Conservation (phyloP, 176 grass and related monocot genomes). For the Oryza punctata region DNA sequence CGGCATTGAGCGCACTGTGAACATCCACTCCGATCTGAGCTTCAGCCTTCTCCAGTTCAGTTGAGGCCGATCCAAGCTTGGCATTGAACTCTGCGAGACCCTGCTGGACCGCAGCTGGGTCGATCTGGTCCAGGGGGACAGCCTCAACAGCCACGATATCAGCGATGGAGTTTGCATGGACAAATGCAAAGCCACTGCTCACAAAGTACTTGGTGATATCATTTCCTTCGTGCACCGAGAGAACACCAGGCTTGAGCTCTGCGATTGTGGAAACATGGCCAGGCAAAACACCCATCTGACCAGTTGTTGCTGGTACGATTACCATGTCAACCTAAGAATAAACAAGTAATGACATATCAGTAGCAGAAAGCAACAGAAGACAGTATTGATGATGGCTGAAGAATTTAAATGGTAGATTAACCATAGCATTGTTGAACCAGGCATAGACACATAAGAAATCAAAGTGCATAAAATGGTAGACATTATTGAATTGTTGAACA, state of each 20-base stretch:
- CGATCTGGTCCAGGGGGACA: slow-evolving; percentile 76
- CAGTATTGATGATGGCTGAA: background rate
- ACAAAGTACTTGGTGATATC: slow-evolving; percentile 91
- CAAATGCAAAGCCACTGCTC: slow-evolving; percentile 96
- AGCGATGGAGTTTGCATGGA: slow-evolving; percentile 95
- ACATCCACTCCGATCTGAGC: slow-evolving; percentile 96
- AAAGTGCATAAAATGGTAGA: background rate
- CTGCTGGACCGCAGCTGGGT: slow-evolving; percentile 73
- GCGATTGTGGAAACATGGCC: slow-evolving; percentile 92
- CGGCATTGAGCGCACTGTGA: slow-evolving; percentile 95
- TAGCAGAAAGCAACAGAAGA: slow-evolving; percentile 14
- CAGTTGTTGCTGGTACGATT: slow-evolving; percentile 92
- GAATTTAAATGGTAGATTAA: background rate
- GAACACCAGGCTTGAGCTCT: slow-evolving; percentile 87
- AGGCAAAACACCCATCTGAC: slow-evolving; percentile 97
- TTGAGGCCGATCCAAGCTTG: slow-evolving; percentile 82
- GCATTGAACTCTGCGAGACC: slow-evolving; percentile 87
- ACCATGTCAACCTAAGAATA: slow-evolving; percentile 92
- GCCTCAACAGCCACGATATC: slow-evolving; percentile 95
- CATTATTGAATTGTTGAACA: too few relatives aligned
- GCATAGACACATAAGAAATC: background rate
- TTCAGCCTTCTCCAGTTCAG: slow-evolving; percentile 93
- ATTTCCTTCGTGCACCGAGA: slow-evolving; percentile 90
- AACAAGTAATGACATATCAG: background rate
- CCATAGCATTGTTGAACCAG: background rate